phyloP scores from a whole-genome alignment of 805 yeast genomes.

The Saturnispora zaruensis region DNA sequence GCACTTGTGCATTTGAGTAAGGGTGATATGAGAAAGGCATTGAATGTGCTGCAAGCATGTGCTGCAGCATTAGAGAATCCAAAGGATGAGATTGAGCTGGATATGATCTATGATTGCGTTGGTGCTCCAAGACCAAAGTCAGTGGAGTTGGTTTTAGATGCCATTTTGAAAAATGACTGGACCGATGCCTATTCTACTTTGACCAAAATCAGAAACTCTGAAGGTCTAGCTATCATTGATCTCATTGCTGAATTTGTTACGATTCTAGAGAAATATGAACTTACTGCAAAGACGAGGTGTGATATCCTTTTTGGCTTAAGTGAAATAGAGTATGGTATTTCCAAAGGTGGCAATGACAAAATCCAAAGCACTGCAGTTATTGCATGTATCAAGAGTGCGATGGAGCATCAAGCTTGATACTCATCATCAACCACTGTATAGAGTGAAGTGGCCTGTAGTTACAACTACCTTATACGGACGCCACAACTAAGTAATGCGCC shows the following conservation, averaged over 20 bases:
- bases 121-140: slow-evolving; percentile 94
- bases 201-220: slow-evolving; percentile 51
- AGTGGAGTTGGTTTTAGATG: slow-evolving; percentile 62
- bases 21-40: slow-evolving; percentile 95
- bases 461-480: not conserved
- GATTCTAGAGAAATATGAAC: slow-evolving; percentile 58
- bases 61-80: slow-evolving; percentile 56
- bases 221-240: slow-evolving; percentile 89
- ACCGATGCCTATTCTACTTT: slow-evolving; percentile 62
- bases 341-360: slow-evolving; percentile 87
- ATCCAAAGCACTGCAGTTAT: slow-evolving; percentile 85
- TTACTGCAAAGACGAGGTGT: slow-evolving; percentile 54
- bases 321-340: slow-evolving; percentile 84
- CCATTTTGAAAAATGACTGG: slow-evolving; percentile 85
- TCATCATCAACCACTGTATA: not conserved
- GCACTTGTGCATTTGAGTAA: slow-evolving; percentile 66
- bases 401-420: slow-evolving; percentile 36
- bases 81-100: slow-evolving; percentile 49
- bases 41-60: slow-evolving; percentile 92
- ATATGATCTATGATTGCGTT: slow-evolving; percentile 84
- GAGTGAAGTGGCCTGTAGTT: not conserved
- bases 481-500: not conserved
- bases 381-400: slow-evolving; percentile 69
- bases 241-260: slow-evolving; percentile 68
- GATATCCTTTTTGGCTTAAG: slow-evolving; percentile 61